Conservation (phyloP, 1,139 yeast genomes). For the Blastobotrys malaysiensis region DNA sequence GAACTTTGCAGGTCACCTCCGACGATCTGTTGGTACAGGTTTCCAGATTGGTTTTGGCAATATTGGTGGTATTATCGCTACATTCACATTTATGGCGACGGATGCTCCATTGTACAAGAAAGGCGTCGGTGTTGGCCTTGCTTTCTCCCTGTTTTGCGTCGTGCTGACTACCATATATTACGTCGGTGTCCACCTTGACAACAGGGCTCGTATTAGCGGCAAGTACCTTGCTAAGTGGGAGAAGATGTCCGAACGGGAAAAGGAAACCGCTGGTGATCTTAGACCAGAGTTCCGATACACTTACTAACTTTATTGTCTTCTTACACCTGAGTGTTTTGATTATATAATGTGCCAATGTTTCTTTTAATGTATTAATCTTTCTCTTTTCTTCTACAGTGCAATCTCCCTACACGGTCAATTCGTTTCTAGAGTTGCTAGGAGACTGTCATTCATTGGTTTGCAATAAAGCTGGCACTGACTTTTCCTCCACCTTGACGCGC, state of each 20-base stretch:
- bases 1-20: slow-evolving; percentile 63
- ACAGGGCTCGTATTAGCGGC: slow-evolving; percentile 34
- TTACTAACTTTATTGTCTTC: slow-evolving; percentile 29
- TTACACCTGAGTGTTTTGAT: background rate
- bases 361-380: background rate
- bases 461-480: background rate
- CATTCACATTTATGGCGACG: slow-evolving; percentile 51
- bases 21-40: slow-evolving; percentile 69
- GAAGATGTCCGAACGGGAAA: slow-evolving; percentile 39
- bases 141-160: slow-evolving; percentile 49
- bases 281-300: slow-evolving; percentile 54
- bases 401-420: too few relatives aligned
- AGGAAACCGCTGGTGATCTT: slow-evolving; percentile 55
- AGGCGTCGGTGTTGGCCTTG: slow-evolving; percentile 54
- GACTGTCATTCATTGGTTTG: too few relatives aligned
- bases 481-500: background rate
- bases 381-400: too few relatives aligned
- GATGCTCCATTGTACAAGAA: slow-evolving; percentile 57
- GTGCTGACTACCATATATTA: slow-evolving; percentile 43
- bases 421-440: too few relatives aligned
- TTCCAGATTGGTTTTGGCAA: slow-evolving; percentile 79
- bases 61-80: slow-evolving; percentile 61
- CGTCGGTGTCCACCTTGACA: slow-evolving; percentile 30
- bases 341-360: background rate
- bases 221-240: slow-evolving; percentile 40